Evolutionary conservation across 1,284 basidiomycete genomes (phyloP).

Genomic region (Salmacisia buchloeana): DNA sequence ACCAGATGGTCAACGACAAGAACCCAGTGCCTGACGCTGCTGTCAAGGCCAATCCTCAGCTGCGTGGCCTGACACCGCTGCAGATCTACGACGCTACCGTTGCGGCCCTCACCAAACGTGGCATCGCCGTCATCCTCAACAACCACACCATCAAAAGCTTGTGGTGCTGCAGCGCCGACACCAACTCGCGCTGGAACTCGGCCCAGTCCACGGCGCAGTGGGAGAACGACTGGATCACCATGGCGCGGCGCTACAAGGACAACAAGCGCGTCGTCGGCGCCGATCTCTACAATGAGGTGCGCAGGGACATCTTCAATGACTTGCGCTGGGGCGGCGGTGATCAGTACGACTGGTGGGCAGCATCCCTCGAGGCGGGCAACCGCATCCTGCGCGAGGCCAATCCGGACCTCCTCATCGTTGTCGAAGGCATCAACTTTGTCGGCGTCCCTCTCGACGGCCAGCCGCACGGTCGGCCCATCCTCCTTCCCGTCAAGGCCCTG

Average conservation of each 20-base stretch:
- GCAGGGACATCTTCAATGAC: conserved; percentile 11
- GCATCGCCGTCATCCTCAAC: conserved; percentile 20
- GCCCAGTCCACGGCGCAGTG: conserved; percentile 10
- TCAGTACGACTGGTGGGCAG: conserved; percentile 13
- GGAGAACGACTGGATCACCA: conserved; percentile 14
- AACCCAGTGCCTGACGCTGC: conserved; percentile 10
- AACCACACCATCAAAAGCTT: conserved; percentile 15
- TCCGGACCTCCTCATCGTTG: conserved; percentile 14
- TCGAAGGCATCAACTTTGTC: conserved; percentile 19
- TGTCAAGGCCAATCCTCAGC: conserved; percentile 15
- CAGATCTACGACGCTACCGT: conserved; percentile 15
- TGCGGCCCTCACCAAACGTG: conserved; percentile 10
- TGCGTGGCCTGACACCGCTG: conserved; percentile 14
- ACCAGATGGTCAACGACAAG: conserved; percentile 17
- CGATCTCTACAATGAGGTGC: conserved; percentile 17
- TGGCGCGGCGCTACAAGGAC: conserved; percentile 12
- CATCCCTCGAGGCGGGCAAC: conserved; percentile 8
- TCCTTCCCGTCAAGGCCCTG: conserved; percentile 10
- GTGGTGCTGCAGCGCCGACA: conserved; percentile 19
- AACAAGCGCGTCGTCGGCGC: conserved; percentile 17
- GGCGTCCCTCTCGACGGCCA: conserved; percentile 11
- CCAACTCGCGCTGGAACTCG: conserved; percentile 16
- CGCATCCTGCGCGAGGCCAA: conserved; percentile 17
- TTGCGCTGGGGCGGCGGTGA: conserved; percentile 14
- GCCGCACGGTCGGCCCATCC: conserved; percentile 14